Conservation (phyloP, 2,329 filamentous ascomycete genomes). For the Sporothrix pallida region DNA sequence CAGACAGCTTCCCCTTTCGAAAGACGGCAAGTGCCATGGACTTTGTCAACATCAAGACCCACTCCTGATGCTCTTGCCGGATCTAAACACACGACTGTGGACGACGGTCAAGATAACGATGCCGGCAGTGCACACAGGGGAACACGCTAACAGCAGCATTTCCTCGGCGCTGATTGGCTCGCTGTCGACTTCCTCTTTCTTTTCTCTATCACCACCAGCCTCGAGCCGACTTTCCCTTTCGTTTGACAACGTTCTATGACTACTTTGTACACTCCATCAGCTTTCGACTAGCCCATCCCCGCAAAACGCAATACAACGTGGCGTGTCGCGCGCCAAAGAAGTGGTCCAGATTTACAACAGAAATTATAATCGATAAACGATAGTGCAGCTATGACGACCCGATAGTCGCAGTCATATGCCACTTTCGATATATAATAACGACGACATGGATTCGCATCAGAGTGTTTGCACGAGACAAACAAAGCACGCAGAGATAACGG, state of each 20-base stretch:
- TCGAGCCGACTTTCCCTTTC: neutral
- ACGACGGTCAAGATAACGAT: neutral
- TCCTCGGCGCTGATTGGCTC: neutral
- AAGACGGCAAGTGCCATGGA: no score
- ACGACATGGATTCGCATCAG: neutral
- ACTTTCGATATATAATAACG: slow-evolving; percentile 2
- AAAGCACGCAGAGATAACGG: neutral
- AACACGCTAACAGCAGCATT: neutral
- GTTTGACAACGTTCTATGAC: neutral
- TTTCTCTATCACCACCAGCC: neutral
- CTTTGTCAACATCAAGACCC: neutral
- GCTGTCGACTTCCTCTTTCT: slow-evolving; percentile 1
- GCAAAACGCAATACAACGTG: neutral
- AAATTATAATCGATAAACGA: neutral
- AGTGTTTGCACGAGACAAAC: neutral
- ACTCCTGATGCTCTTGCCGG: neutral
- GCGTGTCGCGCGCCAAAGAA: neutral
- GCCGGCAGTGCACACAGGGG: neutral
- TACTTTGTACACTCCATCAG: neutral
- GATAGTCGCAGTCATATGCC: neutral
- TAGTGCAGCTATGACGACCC: neutral
- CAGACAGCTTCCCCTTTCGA: neutral
- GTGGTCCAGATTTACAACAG: neutral
- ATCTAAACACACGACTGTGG: neutral
- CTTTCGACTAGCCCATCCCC: neutral